Base-by-base conservation (phyloP, 768 basidiomycete species). In the Lepiota venenata region DNA sequence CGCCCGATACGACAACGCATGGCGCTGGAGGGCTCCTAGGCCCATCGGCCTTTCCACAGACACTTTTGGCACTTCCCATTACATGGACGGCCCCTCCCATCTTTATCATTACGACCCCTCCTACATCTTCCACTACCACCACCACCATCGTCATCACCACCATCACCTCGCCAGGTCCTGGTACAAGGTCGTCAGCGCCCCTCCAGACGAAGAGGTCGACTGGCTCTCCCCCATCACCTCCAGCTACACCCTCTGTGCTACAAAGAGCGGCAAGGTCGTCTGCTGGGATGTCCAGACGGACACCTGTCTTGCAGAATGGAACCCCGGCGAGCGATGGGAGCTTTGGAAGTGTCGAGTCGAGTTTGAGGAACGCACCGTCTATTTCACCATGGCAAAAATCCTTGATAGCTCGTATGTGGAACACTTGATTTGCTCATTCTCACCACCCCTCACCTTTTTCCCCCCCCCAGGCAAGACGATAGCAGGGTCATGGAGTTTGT, bases 321-420 rank as follows among this genome's bases (percentile, higher is more conserved):
- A 82, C 47, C 85, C 85, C 1, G 76, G 74, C 1, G 72, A 74
- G 18, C 62, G 74, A 15, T 88, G 87, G 86, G 85, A 87, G 60
- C 62, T 89, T 4, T 88, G 87, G 87, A 89, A 89, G 61, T 88
- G 87, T 59, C 70, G 87, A 8, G 86, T 89, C 15, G 87, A 88
- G 62, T 88, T 87, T 61, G 85, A 87, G 38, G 78, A 82, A 58
- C 71, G 82, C 55, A 80, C 82, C 0, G 86, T 88, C 35, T 89
- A 80, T 66, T 87, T 89, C 61, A 85, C 83, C 0, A 88, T 88
- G 85, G 87, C 87, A 1, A 84, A 82, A 63, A 76, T 83, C 25
- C 59, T 86, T 18, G 64, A 71, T 29, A 74, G 72, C 56, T 72
- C 75, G 80, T 81, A 63, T 69, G 79, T 75, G 10, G 15, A 32